phyloP scores from a whole-genome alignment of 164 flowering plant genomes.

The Dillenia turbinata region DNA sequence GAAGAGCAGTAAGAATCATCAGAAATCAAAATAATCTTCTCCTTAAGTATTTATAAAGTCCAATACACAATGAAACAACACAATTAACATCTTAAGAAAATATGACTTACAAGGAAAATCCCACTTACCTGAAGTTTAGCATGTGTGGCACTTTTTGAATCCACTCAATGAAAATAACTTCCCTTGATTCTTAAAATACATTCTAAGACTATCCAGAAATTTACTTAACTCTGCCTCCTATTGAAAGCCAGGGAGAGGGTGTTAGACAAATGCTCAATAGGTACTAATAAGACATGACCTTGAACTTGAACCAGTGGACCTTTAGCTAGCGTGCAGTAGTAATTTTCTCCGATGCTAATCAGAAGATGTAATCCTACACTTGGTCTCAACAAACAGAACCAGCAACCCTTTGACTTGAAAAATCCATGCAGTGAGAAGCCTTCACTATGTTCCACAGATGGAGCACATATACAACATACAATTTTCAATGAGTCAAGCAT shows the following conservation, averaged over 20 bases:
- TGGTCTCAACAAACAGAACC: slow-evolving; percentile 96
- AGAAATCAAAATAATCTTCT: too few relatives aligned
- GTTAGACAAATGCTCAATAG: slow-evolving; percentile 74
- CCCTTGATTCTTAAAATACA: slow-evolving; percentile 56
- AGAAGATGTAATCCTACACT: slow-evolving; percentile 85
- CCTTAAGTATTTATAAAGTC: too few relatives aligned
- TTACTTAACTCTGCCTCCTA: slow-evolving; percentile 54
- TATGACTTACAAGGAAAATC: neutral
- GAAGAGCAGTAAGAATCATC: too few relatives aligned
- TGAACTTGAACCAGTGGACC: slow-evolving; percentile 83
- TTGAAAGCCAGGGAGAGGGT: slow-evolving; percentile 49
- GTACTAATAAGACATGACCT: slow-evolving; percentile 76
- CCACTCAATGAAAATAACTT: slow-evolving; percentile 83
- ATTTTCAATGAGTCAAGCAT: neutral
- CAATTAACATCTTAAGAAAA: too few relatives aligned
- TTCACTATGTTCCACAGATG: too few relatives aligned
- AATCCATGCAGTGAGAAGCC: too few relatives aligned
- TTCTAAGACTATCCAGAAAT: slow-evolving; percentile 52
- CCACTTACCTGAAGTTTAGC: slow-evolving; percentile 88
- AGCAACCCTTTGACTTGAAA: slow-evolving; percentile 82
- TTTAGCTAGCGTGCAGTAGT: slow-evolving; percentile 83
- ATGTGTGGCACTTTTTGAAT: slow-evolving; percentile 63
- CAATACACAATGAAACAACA: too few relatives aligned
- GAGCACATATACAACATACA: neutral
- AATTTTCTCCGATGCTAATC: slow-evolving; percentile 67